Conservation (phyloP, 139 green algal genomes). For the Coelastrella sp. region DNA sequence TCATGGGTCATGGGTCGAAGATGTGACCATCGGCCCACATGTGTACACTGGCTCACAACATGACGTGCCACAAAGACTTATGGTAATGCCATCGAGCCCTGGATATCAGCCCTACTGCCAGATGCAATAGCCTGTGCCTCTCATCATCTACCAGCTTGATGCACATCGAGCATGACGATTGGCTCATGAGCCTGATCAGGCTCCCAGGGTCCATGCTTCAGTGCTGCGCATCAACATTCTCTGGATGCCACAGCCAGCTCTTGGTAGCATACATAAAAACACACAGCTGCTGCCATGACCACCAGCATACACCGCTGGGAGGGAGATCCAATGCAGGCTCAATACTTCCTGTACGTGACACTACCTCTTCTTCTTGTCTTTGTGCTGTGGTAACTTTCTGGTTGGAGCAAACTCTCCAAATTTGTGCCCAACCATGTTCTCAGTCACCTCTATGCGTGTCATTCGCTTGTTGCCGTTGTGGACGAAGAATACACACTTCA, state of each 20-base stretch:
- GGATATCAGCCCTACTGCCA: too few species aligned
- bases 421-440: slow-evolving; percentile 70
- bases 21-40: too few species aligned
- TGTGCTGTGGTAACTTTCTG: slow-evolving; percentile 34
- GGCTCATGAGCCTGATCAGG: too few species aligned
- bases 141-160: too few species aligned
- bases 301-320: background rate
- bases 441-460: slow-evolving; percentile 54
- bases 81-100: too few species aligned
- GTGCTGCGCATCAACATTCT: background rate
- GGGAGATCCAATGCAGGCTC: background rate
- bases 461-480: slow-evolving; percentile 63
- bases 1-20: too few species aligned
- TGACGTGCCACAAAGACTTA: background rate
- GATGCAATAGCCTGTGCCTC: too few species aligned
- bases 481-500: slow-evolving; percentile 67
- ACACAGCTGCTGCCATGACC: too few species aligned
- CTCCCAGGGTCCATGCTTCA: background rate
- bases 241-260: background rate
- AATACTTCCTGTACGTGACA: background rate
- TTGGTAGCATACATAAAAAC: background rate
- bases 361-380: slow-evolving; percentile 28
- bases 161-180: too few species aligned
- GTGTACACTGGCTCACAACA: background rate
- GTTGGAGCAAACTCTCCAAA: slow-evolving; percentile 69